Evolutionary conservation across 176 grass and related monocot genomes (phyloP).

Genomic region (Musa beccarii): DNA sequence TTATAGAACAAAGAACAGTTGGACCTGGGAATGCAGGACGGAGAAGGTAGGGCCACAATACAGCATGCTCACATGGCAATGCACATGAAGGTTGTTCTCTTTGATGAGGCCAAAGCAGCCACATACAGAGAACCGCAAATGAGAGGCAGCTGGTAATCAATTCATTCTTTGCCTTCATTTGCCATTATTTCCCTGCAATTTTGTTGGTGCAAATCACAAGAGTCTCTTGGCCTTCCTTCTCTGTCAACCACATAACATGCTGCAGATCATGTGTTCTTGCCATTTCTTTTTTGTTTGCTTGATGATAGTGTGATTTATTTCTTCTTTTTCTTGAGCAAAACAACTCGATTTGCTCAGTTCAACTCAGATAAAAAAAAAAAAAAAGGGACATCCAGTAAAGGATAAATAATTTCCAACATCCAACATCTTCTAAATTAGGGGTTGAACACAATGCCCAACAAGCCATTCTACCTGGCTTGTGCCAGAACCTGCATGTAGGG

Average conservation of each 20-base stretch:
- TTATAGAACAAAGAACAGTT: neutral
- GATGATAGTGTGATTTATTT: neutral
- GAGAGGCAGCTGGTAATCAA: neutral
- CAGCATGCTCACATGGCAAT: slow-evolving; percentile 18
- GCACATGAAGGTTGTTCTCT: slow-evolving; percentile 15
- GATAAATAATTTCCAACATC: no score
- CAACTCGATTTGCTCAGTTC: neutral
- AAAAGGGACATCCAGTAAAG: no score
- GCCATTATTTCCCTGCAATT: neutral
- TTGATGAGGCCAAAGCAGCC: neutral
- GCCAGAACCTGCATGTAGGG: neutral
- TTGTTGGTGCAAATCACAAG: neutral
- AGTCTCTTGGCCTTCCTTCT: neutral
- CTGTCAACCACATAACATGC: slow-evolving; percentile 14
- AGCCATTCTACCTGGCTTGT: neutral
- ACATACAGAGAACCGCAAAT: neutral
- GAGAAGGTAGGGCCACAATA: neutral
- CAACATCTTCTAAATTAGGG: no score
- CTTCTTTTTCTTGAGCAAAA: neutral
- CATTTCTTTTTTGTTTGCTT: neutral
- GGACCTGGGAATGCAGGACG: neutral
- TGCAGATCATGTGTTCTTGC: slow-evolving; percentile 5
- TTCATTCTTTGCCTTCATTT: neutral
- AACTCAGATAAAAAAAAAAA: no score
- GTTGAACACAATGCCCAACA: neutral